A percentile compares a stretch with the other conserved stretches of the same genome.
Conservation (phyloP, 805 yeast genomes). For the Starmerella bombi region DNA sequence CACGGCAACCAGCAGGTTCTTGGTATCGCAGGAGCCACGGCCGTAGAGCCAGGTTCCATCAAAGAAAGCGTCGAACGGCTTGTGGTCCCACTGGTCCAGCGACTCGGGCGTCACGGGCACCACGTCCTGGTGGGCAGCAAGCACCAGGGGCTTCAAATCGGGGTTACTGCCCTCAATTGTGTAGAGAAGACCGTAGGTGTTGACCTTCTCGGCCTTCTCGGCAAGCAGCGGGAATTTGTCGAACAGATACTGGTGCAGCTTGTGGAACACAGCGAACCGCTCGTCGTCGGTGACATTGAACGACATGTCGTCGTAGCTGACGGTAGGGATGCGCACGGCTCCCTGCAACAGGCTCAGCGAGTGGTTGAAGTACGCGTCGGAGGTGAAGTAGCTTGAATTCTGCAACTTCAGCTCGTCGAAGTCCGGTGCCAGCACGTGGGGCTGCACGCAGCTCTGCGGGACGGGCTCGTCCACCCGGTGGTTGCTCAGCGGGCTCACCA, state of each 20-base stretch:
- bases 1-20: conserved; percentile 44
- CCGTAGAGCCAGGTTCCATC: conserved; percentile 57
- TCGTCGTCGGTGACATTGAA: conserved; percentile 37
- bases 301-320: conserved; percentile 41
- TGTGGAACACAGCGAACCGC: conserved; percentile 37
- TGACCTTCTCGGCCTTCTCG: conserved; percentile 37
- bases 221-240: conserved; percentile 43
- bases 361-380: conserved; percentile 8
- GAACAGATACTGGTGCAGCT: conserved; percentile 43
- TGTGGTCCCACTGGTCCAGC: conserved; percentile 42
- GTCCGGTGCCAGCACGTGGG: conserved; percentile 3
- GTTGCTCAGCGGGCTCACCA: neutral
- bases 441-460: conserved; percentile 9
- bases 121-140: conserved; percentile 64
- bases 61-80: conserved; percentile 51
- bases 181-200: conserved; percentile 45
- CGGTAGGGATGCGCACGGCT: conserved; percentile 56
- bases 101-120: conserved; percentile 55
- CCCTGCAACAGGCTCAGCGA: conserved; percentile 25
- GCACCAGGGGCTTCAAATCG: conserved; percentile 46
- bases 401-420: conserved; percentile 6
- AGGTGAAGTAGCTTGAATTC: conserved; percentile 6
- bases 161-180: conserved; percentile 46
- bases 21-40: conserved; percentile 63
- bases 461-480: neutral